Percentiles rank a stretch among this genome's conserved stretches.
Conservation (phyloP, 352 stramenopile genomes). For the Globisporangium spiculum region DNA sequence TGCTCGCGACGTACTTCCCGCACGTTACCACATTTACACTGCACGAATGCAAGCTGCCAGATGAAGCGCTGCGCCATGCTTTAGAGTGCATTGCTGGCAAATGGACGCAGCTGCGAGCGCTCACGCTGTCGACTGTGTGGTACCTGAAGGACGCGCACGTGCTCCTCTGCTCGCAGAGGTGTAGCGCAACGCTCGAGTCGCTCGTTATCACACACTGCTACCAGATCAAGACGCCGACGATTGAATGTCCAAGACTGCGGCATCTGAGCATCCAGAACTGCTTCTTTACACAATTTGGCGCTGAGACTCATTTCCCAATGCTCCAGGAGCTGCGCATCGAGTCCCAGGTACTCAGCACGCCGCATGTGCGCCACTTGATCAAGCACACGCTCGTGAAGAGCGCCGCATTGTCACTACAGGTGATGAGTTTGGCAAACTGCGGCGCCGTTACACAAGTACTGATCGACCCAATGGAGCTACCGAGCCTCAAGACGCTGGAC, state of each 20-base stretch:
- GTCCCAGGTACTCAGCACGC: slow-evolving; percentile 44
- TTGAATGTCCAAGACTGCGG: slow-evolving; percentile 33
- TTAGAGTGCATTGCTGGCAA: background rate
- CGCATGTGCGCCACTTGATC: slow-evolving; percentile 40
- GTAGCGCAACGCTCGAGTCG: slow-evolving; percentile 31
- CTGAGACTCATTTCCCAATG: slow-evolving; percentile 38
- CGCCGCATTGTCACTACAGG: slow-evolving; percentile 21
- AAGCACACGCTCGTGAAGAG: slow-evolving; percentile 30
- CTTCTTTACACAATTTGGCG: slow-evolving; percentile 36
- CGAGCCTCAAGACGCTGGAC: slow-evolving; percentile 34
- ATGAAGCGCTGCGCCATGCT: background rate
- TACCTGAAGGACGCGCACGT: slow-evolving; percentile 47
- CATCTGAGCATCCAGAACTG: slow-evolving; percentile 44
- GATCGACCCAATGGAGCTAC: slow-evolving; percentile 53
- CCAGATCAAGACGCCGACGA: slow-evolving; percentile 46
- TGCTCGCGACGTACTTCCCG: slow-evolving; percentile 16
- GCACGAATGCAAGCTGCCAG: slow-evolving; percentile 4
- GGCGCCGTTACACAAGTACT: slow-evolving; percentile 56
- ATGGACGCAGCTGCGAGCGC: slow-evolving; percentile 28
- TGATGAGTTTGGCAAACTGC: slow-evolving; percentile 42
- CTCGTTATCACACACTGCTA: slow-evolving; percentile 55
- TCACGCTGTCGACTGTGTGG: slow-evolving; percentile 46
- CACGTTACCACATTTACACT: slow-evolving; percentile 7
- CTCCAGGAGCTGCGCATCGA: slow-evolving; percentile 47
- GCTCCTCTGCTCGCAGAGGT: slow-evolving; percentile 33